A percentile compares a stretch with the other conserved stretches of the same genome.
Conservation (phyloP, 306 rosid genomes). For the Prinsepia uniflora region DNA sequence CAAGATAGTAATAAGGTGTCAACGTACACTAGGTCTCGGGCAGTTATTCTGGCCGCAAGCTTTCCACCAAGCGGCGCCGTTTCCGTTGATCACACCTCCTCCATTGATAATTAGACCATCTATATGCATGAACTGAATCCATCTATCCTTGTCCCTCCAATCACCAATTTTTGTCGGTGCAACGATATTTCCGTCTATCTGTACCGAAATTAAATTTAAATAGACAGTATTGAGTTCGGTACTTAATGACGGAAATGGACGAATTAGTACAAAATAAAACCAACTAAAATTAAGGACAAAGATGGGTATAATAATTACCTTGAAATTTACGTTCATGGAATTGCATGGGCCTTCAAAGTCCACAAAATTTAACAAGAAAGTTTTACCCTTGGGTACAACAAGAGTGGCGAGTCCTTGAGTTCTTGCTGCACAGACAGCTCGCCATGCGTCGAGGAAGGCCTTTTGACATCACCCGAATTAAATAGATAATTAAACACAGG, state of each 20-base stretch:
- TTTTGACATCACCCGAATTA: background rate
- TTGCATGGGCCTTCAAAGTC: slow-evolving; percentile 51
- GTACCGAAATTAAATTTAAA: background rate
- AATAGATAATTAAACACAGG: background rate
- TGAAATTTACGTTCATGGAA: slow-evolving; percentile 17
- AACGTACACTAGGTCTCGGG: slow-evolving; percentile 26
- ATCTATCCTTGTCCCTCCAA: slow-evolving; percentile 20
- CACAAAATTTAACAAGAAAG: slow-evolving; percentile 39
- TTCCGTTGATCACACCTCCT: slow-evolving; percentile 42
- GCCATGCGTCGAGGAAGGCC: slow-evolving; percentile 59
- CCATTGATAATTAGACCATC: slow-evolving; percentile 37
- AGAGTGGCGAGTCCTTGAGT: slow-evolving; percentile 27
- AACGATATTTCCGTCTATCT: slow-evolving; percentile 28
- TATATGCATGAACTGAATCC: slow-evolving; percentile 24
- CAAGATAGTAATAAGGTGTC: too few species aligned
- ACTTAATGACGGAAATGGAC: background rate
- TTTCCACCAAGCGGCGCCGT: slow-evolving; percentile 55
- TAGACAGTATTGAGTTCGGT: background rate
- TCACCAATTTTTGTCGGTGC: slow-evolving; percentile 19
- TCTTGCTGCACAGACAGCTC: slow-evolving; percentile 31
- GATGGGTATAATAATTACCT: slow-evolving; percentile 24
- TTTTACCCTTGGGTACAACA: slow-evolving; percentile 31
- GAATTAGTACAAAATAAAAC: too few species aligned
- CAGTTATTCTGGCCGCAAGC: background rate
- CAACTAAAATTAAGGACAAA: background rate